Percentiles rank a stretch among this genome's conserved stretches.
Evolutionary conservation across 2,329 filamentous ascomycete genomes (phyloP).

Genomic region (Pestalotiopsis sp.): DNA sequence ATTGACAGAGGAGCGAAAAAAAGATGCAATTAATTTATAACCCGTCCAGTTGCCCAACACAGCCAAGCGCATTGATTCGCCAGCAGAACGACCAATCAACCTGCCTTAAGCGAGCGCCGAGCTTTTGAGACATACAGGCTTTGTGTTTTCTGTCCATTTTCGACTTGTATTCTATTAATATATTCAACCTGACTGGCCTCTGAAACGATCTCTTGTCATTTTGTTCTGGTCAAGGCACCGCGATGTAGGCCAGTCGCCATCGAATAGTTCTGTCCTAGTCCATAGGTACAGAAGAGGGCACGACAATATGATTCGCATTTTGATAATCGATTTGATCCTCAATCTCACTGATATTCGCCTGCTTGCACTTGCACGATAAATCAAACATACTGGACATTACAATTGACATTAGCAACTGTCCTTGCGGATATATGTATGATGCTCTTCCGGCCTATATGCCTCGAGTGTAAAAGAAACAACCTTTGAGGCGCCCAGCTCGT

Average conservation of each 20-base stretch:
- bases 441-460: not conserved
- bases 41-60: not conserved
- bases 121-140: not conserved
- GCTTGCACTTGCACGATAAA: not conserved
- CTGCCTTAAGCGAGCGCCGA: constrained; percentile 3
- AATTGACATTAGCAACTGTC: not conserved
- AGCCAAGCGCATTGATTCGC: constrained; percentile 5
- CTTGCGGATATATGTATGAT: not conserved
- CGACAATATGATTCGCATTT: not conserved
- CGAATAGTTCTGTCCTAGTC: not conserved
- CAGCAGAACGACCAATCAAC: not conserved
- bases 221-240: no score
- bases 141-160: not conserved
- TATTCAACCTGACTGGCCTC: not conserved
- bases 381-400: not conserved
- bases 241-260: no score
- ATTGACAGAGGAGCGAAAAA: not conserved
- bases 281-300: not conserved
- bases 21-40: not conserved
- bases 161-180: not conserved
- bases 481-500: not conserved
- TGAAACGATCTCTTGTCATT: not conserved
- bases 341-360: not conserved
- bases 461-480: not conserved
- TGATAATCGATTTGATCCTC: not conserved